Percentiles rank a stretch among this genome's conserved stretches.
Evolutionary conservation across 2,329 filamentous ascomycete genomes (phyloP).

Genomic region (Parastagonospora nodorum): DNA sequence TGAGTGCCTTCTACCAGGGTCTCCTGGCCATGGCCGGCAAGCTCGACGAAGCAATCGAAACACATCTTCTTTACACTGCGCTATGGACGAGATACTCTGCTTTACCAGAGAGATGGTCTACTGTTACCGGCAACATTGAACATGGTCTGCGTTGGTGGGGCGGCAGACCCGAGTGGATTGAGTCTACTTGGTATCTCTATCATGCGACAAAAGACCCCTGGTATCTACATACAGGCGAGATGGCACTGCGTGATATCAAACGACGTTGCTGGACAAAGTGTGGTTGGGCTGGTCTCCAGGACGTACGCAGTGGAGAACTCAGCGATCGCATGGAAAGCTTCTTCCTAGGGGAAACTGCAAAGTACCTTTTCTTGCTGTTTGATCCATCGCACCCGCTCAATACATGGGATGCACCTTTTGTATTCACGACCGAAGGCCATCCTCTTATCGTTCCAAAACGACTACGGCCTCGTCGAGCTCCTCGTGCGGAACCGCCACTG

Average conservation of each 20-base stretch:
- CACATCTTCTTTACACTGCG: conserved; percentile 87
- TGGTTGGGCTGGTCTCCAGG: conserved; percentile 83
- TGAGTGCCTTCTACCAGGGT: conserved; percentile 94
- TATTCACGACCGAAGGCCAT: conserved; percentile 96
- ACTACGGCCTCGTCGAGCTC: conserved; percentile 29
- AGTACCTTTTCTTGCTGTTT: conserved; percentile 93
- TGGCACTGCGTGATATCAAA: conserved; percentile 88
- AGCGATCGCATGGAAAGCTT: conserved; percentile 98
- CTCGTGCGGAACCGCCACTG: not conserved
- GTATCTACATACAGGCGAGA: conserved; percentile 95
- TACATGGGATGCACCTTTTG: conserved; percentile 80
- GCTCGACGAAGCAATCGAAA: conserved; percentile 86
- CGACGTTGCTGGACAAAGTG: conserved; percentile 87
- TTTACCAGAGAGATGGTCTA: conserved; percentile 91
- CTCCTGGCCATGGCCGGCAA: conserved; percentile 85
- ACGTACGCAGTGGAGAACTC: conserved; percentile 71
- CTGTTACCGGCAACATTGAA: conserved; percentile 81
- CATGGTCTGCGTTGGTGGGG: conserved; percentile 92
- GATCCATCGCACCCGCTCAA: conserved; percentile 86
- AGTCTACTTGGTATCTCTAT: conserved; percentile 96
- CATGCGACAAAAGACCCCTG: conserved; percentile 91
- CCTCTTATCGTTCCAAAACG: conserved; percentile 77
- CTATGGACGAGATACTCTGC: conserved; percentile 96
- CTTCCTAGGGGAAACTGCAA: conserved; percentile 93
- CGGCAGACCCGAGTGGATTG: conserved; percentile 92